These are phyloP conservation scores for Osmanthus fragrans DNA, from an alignment of 257 asterid genomes.

Conservation along the genomic window DNA sequence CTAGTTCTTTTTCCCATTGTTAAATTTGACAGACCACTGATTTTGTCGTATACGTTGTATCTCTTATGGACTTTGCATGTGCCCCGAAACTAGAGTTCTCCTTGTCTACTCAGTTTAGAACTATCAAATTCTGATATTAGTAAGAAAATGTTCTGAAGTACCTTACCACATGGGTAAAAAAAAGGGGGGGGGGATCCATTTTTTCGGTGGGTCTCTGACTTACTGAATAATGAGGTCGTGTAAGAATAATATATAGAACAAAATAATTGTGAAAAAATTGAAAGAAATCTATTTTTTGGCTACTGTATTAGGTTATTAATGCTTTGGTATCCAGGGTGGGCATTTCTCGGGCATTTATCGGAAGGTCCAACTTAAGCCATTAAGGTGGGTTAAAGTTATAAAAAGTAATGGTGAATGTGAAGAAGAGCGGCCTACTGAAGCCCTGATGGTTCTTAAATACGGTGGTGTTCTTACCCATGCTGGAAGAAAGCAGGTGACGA, in stretches of 20 bases:
- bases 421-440: conserved; percentile 91
- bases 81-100: background rate
- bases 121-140: too few relatives aligned
- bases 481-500: conserved; percentile 86
- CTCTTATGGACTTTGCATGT: background rate
- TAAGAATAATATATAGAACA: background rate
- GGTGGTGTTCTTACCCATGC: conserved; percentile 99
- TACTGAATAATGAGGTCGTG: background rate
- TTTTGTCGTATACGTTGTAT: background rate
- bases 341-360: conserved; percentile 98
- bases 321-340: conserved; percentile 70
- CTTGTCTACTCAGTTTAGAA: too few relatives aligned
- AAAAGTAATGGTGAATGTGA: conserved; percentile 84
- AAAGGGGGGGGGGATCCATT: background rate
- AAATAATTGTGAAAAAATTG: background rate
- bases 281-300: background rate
- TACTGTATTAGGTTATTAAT: conserved; percentile 1
- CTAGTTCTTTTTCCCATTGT: background rate
- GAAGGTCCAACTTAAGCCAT: conserved; percentile 94
- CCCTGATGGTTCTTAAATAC: conserved; percentile 95
- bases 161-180: background rate
- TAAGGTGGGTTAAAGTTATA: conserved; percentile 79
- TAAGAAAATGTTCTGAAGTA: background rate
- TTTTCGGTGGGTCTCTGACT: background rate
- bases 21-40: background rate